Conservation (phyloP, 148 eudicot species). For the Rhododendron simsii region DNA sequence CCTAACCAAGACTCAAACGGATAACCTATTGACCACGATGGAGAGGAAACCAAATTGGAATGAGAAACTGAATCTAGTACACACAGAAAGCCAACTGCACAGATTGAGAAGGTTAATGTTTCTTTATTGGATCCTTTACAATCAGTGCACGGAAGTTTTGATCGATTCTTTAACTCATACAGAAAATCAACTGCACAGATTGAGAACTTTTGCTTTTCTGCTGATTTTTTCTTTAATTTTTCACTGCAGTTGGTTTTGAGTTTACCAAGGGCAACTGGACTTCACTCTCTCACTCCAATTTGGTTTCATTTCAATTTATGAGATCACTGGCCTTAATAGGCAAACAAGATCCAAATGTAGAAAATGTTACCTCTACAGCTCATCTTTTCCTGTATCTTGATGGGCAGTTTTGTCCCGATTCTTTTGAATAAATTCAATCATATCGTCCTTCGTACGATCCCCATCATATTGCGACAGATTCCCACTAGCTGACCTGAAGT, state of each 20-base stretch:
- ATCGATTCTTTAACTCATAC: background rate
- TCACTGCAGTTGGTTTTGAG: background rate
- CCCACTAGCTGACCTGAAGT: conserved; percentile 64
- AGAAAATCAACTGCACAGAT: too few species aligned
- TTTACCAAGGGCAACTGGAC: background rate
- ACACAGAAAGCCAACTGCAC: background rate
- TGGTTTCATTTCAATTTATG: background rate
- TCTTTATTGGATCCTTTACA: background rate
- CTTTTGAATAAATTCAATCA: conserved; percentile 53
- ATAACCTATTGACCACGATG: background rate
- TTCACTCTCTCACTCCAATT: background rate
- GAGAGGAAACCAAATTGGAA: background rate
- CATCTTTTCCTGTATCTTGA: conserved; percentile 34
- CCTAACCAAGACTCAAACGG: background rate
- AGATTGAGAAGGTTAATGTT: background rate
- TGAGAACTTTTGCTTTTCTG: background rate
- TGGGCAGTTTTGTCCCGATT: conserved; percentile 34
- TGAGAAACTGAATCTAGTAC: background rate
- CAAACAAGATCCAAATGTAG: background rate
- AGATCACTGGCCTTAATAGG: background rate
- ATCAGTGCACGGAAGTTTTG: background rate
- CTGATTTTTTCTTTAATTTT: background rate
- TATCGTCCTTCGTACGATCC: conserved; percentile 53
- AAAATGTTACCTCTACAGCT: conserved; percentile 40
- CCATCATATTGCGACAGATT: conserved; percentile 43